phyloP scores from a whole-genome alignment of 2,329 filamentous ascomycete genomes.

The Beauveria scarabaeidicola region DNA sequence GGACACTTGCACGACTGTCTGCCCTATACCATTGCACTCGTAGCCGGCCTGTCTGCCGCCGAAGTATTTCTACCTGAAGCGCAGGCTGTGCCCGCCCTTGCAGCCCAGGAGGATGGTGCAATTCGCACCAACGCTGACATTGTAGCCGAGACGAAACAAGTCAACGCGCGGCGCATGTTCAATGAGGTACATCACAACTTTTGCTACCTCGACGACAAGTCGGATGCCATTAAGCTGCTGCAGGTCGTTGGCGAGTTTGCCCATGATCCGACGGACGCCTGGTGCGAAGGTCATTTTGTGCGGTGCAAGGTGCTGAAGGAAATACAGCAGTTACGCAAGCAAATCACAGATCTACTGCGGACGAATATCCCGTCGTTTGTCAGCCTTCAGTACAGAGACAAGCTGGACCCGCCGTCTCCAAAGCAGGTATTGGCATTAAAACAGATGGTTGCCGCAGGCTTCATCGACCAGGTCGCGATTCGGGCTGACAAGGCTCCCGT shows the following conservation, averaged over 20 bases:
- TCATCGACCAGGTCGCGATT: constrained; percentile 90
- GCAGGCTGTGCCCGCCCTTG: constrained; percentile 57
- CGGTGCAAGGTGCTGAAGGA: constrained; percentile 82
- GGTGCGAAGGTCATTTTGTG: constrained; percentile 79
- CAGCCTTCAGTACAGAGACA: constrained; percentile 47
- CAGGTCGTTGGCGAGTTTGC: constrained; percentile 84
- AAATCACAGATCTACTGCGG: constrained; percentile 74
- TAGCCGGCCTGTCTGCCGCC: constrained; percentile 78
- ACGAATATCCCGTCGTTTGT: constrained; percentile 61
- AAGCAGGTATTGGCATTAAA: constrained; percentile 74
- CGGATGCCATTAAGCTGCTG: constrained; percentile 84
- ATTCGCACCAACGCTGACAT: constrained; percentile 59
- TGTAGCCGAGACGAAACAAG: constrained; percentile 60
- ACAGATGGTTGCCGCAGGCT: constrained; percentile 85
- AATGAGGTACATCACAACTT: constrained; percentile 72
- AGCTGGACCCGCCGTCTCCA: constrained; percentile 49
- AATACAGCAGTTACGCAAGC: constrained; percentile 70
- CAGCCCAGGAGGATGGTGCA: constrained; percentile 37
- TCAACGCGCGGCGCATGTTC: constrained; percentile 51
- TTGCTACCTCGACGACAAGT: constrained; percentile 69
- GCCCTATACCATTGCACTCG: constrained; percentile 77
- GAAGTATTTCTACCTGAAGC: constrained; percentile 81
- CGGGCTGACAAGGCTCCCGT: constrained; percentile 76
- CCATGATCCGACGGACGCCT: constrained; percentile 60
- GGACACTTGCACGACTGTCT: constrained; percentile 76